These are phyloP conservation scores for Cercospora brassicicola DNA, from an alignment of 2,329 filamentous ascomycete genomes.

Conservation along the genomic window DNA sequence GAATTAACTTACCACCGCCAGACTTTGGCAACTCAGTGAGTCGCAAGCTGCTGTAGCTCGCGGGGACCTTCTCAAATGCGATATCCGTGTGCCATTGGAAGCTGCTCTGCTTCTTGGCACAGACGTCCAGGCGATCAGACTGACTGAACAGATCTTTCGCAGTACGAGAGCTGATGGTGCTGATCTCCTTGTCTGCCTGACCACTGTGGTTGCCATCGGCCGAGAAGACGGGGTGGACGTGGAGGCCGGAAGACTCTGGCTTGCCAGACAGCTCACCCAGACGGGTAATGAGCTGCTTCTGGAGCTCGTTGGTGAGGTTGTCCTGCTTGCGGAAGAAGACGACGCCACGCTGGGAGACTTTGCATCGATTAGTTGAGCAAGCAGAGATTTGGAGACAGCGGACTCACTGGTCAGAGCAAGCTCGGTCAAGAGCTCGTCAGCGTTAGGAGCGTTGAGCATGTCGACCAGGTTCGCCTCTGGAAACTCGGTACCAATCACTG, in stretches of 20 bases:
- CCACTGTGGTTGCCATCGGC: constrained; percentile 41
- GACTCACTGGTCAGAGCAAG: constrained; percentile 18
- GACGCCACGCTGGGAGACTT: constrained; percentile 68
- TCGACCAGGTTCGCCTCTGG: constrained; percentile 60
- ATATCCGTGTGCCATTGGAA: constrained; percentile 59
- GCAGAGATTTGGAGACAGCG: not conserved
- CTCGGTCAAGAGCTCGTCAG: constrained; percentile 19
- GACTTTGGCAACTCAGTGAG: constrained; percentile 57
- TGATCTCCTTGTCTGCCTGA: constrained; percentile 40
- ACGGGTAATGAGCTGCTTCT: constrained; percentile 62
- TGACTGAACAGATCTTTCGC: constrained; percentile 36
- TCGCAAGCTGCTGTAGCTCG: constrained; percentile 63
- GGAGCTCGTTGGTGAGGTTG: constrained; percentile 60
- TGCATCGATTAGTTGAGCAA: not conserved
- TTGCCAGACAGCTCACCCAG: constrained; percentile 61
- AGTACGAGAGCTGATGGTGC: constrained; percentile 41
- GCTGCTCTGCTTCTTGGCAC: constrained; percentile 29
- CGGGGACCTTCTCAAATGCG: constrained; percentile 62
- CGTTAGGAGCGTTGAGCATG: constrained; percentile 49
- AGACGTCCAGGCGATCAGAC: constrained; percentile 31
- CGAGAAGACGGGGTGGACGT: constrained; percentile 62
- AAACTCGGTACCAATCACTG: constrained; percentile 60
- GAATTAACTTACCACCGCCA: constrained; percentile 38
- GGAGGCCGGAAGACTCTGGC: constrained; percentile 57
- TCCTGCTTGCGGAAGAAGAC: constrained; percentile 67